Evolutionary conservation across 2,329 filamentous ascomycete genomes (phyloP), one percentile per base, ranked within the genome.

Genomic region (Emmonsia crescens): DNA sequence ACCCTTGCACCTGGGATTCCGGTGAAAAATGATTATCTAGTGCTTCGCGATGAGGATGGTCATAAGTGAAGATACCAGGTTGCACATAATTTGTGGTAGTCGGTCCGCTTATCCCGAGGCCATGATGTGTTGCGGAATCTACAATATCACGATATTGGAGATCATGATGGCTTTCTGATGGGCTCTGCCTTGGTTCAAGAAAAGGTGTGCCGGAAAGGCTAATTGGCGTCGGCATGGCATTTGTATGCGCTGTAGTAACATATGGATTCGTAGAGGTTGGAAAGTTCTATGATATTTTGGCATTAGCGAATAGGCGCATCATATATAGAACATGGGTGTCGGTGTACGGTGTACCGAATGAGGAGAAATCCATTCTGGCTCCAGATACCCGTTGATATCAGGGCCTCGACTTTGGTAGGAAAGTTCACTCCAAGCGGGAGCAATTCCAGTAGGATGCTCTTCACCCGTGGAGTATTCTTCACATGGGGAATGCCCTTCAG

Each of bases 161-260:
- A 19, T 75, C 75, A 44, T 73, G 73, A 57, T 74, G 70, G 60
- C 70, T 74, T 60, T 75, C 63, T 16, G 68, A 71, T 36, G 75
- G 73, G 57, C 73, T 76, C 3, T 71, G 68, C 57, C 68, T 66
- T 19, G 69, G 59, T 59, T 70, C 67, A 29, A 65, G 61, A 60
- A 73, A 73, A 40, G 71, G 69, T 65, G 61, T 72, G 61, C 75
- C 73, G 2, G 73, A 68, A 16, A 77, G 69, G 60, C 75, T 76
- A 65, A 75, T 71, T 38, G 75, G 74, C 3, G 75, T 76, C 48
- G 75, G 65, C 52, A 74, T 68, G 60, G 67, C 61, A 46, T 71
- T 62, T 62, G 68, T 69, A 52, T 71, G 72, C 38, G 70, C 57
- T 40, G 69, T 66, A n/a, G 71, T 68, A 60, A 69, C 73, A 64